A percentile compares a stretch with the other conserved stretches of the same genome.
Conservation (phyloP, 352 stramenopile genomes). For the Phytopythium kandeliae region DNA sequence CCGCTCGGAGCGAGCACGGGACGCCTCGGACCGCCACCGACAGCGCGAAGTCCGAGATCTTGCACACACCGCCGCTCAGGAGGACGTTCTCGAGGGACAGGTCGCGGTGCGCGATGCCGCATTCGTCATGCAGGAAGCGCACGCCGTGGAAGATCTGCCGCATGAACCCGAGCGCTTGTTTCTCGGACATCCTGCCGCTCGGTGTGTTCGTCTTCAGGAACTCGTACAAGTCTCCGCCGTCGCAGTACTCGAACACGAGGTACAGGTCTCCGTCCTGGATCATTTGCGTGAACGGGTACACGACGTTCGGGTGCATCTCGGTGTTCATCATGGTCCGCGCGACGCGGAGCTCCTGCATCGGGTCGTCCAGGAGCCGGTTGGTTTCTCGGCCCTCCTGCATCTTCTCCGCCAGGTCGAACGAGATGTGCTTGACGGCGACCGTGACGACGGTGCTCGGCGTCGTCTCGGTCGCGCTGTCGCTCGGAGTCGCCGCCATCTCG, state of each 20-base stretch:
- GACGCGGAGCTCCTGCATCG: too few species aligned
- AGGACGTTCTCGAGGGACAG: slow-evolving; percentile 57
- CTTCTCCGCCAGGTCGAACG: too few species aligned
- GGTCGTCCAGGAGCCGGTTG: too few species aligned
- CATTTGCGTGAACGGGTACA: slow-evolving; percentile 21
- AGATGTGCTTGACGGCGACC: too few species aligned
- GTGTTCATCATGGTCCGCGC: too few species aligned
- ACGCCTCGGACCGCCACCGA: slow-evolving; percentile 13
- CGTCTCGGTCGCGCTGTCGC: too few species aligned
- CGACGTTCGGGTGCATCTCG: slow-evolving; percentile 20
- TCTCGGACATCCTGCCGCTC: too few species aligned
- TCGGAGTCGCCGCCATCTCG: too few species aligned
- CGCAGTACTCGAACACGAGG: slow-evolving; percentile 51
- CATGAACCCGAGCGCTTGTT: too few species aligned
- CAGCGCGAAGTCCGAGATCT: slow-evolving; percentile 59
- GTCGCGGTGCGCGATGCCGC: slow-evolving; percentile 41
- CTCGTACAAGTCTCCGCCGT: slow-evolving; percentile 37
- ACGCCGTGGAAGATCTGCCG: slow-evolving; percentile 32
- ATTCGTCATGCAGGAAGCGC: slow-evolving; percentile 28
- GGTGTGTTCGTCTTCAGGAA: slow-evolving; percentile 20
- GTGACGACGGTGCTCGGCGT: too few species aligned
- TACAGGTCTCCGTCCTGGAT: slow-evolving; percentile 13
- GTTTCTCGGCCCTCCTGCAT: too few species aligned
- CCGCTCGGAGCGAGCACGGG: slow-evolving; percentile 6
- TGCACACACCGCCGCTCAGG: slow-evolving; percentile 20